Evolutionary conservation across 306 rosid species (phyloP).

Genomic region (Cucurbita ficifolia): DNA sequence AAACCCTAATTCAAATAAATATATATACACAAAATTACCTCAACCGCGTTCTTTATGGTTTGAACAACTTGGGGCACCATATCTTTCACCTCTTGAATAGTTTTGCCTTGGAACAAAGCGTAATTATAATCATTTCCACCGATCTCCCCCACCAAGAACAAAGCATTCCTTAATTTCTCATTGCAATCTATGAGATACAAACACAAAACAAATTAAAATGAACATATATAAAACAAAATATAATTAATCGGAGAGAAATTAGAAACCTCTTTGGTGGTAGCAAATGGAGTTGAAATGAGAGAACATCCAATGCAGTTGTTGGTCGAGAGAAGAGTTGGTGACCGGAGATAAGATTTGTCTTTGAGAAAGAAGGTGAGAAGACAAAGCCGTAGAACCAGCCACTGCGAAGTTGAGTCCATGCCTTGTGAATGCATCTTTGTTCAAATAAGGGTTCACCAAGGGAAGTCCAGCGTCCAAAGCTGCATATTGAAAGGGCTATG

Average conservation of each 20-base stretch:
- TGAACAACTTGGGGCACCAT: conserved; percentile 14
- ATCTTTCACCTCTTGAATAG: not conserved
- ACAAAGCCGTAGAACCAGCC: conserved; percentile 12
- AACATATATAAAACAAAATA: too few species aligned
- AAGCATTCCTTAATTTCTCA: not conserved
- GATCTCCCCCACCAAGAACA: conserved; percentile 16
- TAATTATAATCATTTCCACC: conserved; percentile 9
- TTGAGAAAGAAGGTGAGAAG: not conserved
- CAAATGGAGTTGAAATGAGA: conserved; percentile 5
- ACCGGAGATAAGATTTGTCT: not conserved
- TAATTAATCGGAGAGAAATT: too few species aligned
- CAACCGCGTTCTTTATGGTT: conserved; percentile 2
- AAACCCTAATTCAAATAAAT: not conserved
- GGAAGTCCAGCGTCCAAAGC: conserved; percentile 10
- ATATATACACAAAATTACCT: not conserved
- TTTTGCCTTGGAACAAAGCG: conserved; percentile 5
- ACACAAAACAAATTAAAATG: too few species aligned
- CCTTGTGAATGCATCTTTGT: not conserved
- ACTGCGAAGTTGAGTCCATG: conserved; percentile 14
- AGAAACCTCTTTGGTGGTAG: not conserved
- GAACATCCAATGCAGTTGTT: conserved; percentile 13
- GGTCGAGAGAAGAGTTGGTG: not conserved
- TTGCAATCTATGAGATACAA: conserved; percentile 6
- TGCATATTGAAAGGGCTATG: not conserved
- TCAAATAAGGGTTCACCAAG: conserved; percentile 2